A percentile compares a stretch with the other conserved stretches of the same genome.
Evolutionary conservation across 129 eudicot species (phyloP).

Genomic region (Chrysanthemum seticuspe): DNA sequence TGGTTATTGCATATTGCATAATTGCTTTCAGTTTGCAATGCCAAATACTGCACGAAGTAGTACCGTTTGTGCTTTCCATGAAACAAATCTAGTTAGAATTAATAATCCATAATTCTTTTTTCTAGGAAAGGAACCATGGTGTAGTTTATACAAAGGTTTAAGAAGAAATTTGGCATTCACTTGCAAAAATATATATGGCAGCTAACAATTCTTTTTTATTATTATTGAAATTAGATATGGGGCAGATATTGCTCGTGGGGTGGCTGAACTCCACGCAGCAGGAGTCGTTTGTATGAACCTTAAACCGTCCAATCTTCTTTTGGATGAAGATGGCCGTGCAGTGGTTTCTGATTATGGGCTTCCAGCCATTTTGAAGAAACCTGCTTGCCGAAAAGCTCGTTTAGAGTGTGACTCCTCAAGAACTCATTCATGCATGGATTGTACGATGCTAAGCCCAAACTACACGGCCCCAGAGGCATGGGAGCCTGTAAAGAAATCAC

Average conservation of each 20-base stretch:
- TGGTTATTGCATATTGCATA: too few relatives aligned
- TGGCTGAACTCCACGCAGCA: constrained; percentile 98
- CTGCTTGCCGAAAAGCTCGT: constrained; percentile 72
- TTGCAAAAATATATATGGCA: neutral
- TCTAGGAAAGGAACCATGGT: too few relatives aligned
- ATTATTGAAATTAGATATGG: constrained; percentile 61
- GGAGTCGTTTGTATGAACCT: constrained; percentile 96
- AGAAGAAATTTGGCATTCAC: too few relatives aligned
- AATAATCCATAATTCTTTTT: too few relatives aligned
- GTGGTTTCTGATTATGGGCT: constrained; percentile 98
- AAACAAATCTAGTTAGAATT: too few relatives aligned
- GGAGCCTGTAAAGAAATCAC: constrained; percentile 85
- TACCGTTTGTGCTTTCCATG: too few relatives aligned
- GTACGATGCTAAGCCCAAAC: constrained; percentile 94
- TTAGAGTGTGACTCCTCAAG: constrained; percentile 75
- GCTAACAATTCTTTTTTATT: constrained; percentile 15
- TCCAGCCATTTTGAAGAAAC: constrained; percentile 86
- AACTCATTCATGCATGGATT: constrained; percentile 97
- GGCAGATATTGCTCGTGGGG: constrained; percentile 98
- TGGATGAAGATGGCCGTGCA: constrained; percentile 87
- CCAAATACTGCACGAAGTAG: too few relatives aligned
- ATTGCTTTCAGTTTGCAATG: too few relatives aligned
- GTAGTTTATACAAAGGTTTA: too few relatives aligned
- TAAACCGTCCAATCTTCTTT: constrained; percentile 94
- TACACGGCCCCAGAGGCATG: constrained; percentile 99